Base-by-base conservation (phyloP, 1,284 basidiomycete genomes). In the Irpex lacteus region DNA sequence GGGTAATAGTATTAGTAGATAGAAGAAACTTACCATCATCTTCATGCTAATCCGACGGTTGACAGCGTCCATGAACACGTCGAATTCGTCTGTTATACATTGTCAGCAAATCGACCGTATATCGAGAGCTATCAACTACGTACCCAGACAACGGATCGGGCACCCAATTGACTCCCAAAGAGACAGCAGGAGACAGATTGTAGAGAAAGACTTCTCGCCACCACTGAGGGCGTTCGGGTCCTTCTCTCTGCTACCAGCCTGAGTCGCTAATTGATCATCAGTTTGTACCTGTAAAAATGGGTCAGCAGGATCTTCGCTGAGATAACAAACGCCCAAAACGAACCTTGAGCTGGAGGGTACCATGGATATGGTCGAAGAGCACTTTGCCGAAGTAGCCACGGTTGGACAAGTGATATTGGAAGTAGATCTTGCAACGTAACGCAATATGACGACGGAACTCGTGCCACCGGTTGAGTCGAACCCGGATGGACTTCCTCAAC, bases 141-240 rank as follows among this genome's bases (percentile, higher is more conserved):
- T 77, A 90, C 97, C 96, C 38, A 99, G 85, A 72, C 97, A 99
- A 64, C 97, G 84, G 61, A 99, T 85, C 0, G 96, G 97, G 74
- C 96, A 97, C 1, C 92, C 91, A 63, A 97, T 94, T 8, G 94
- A 90, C 71, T 98, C 94, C 98, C 98, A 99, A 53, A 99, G 81
- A 5, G 98, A 90, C 36, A 98, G 80, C 59, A 99, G 80, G 60
- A 99, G 77, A 70, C 95, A 97, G 67, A 98, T 95, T 0, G 98
- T 99, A 5, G 95, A 94, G 79, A 98, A 99, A 4, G 95, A 97
- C 74, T 98, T 97, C 77, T 99, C 97, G 52, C 97, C 96, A 58
- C 96, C 96, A 72, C 90, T 92, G 15, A 99, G 84, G 34, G 91
- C 89, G 53, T 87, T 86, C 3, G 93, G 89, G 72, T 94, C 92